Conservation (phyloP, 169 alveolate genomes). For the Cryptosporidium bovis region DNA sequence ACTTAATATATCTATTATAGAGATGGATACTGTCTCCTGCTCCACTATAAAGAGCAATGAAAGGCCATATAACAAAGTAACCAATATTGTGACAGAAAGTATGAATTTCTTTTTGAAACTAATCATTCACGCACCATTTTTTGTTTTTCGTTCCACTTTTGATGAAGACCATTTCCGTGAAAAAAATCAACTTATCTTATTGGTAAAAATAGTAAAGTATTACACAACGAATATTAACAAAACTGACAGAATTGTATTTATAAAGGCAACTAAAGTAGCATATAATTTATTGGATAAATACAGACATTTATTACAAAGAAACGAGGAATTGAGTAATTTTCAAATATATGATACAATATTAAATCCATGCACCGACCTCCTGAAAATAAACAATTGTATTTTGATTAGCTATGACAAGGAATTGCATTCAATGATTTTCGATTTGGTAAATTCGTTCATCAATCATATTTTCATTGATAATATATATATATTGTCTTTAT, state of each 20-base stretch:
- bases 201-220: no score
- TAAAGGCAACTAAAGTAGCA: not conserved
- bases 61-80: not conserved
- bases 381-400: not conserved
- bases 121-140: not conserved
- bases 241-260: not conserved
- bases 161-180: not conserved
- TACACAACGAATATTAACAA: not conserved
- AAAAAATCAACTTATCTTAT: not conserved
- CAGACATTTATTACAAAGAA: no score
- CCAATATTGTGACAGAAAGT: not conserved
- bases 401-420: conserved; percentile 5
- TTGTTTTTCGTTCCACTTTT: not conserved
- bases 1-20: not conserved
- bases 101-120: not conserved
- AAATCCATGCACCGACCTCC: no score
- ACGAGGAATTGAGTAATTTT: no score
- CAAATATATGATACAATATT: no score
- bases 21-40: not conserved
- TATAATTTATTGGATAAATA: no score
- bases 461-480: not conserved
- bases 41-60: not conserved
- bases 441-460: conserved; percentile 13
- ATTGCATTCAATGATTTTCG: not conserved
- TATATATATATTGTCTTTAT: not conserved